These are phyloP conservation scores for Mycena crocata DNA, from an alignment of 768 basidiomycete genomes.

Conservation along the genomic window DNA sequence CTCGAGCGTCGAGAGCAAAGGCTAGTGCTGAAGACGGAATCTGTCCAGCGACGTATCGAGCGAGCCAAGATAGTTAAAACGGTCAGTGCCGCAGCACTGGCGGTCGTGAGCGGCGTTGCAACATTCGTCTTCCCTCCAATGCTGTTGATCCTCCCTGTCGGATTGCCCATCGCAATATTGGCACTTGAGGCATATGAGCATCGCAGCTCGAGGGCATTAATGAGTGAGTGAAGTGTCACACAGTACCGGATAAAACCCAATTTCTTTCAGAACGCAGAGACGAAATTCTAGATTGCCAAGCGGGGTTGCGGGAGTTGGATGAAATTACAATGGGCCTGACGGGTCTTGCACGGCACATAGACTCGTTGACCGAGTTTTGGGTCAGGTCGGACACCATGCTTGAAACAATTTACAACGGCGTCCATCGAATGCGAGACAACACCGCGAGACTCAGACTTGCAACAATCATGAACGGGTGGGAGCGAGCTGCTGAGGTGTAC, in stretches of 20 bases:
- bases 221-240: constrained; percentile 26
- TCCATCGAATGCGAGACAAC: constrained; percentile 6
- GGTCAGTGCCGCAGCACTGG: constrained; percentile 27
- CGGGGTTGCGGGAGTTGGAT: not conserved
- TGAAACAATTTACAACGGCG: constrained; percentile 17
- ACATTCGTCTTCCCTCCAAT: constrained; percentile 31
- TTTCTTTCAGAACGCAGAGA: constrained; percentile 25
- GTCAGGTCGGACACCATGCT: constrained; percentile 28
- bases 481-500: constrained; percentile 10
- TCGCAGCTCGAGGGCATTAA: constrained; percentile 14
- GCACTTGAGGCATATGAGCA: constrained; percentile 30
- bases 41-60: constrained; percentile 19
- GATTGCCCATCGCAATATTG: constrained; percentile 32
- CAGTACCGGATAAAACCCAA: not conserved
- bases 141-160: constrained; percentile 32
- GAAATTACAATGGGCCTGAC: not conserved
- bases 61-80: constrained; percentile 28
- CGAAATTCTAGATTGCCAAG: constrained; percentile 13
- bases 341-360: not conserved
- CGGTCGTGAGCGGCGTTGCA: constrained; percentile 29
- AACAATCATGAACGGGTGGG: constrained; percentile 6
- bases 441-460: constrained; percentile 18
- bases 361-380: constrained; percentile 15
- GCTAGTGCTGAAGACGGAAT: constrained; percentile 1
- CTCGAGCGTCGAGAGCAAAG: constrained; percentile 23